Conservation (phyloP, 2,329 filamentous ascomycete genomes). For the Calonectria pteridis region DNA sequence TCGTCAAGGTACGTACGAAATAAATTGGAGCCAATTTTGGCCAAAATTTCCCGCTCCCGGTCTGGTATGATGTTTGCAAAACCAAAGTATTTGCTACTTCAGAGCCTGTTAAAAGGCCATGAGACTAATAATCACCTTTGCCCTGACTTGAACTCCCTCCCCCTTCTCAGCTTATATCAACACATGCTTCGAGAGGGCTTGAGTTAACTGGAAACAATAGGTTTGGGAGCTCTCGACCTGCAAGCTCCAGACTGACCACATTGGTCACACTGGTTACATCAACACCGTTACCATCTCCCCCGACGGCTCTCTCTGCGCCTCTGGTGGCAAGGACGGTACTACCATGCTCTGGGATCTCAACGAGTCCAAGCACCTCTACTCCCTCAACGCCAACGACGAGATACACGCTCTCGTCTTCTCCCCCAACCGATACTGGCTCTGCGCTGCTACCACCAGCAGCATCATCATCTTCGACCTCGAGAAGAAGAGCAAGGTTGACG, state of each 20-base stretch:
- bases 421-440: slow-evolving; percentile 99
- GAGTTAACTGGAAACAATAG: slow-evolving; percentile 60
- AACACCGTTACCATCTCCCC: slow-evolving; percentile 99
- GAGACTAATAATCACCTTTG: slow-evolving; percentile 94
- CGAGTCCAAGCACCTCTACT: slow-evolving; percentile 99
- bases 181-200: background rate
- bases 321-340: slow-evolving; percentile 99
- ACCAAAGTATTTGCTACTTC: slow-evolving; percentile 99
- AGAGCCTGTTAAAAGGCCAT: slow-evolving; percentile 89
- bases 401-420: slow-evolving; percentile 99
- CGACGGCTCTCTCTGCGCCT: slow-evolving; percentile 98
- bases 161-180: background rate
- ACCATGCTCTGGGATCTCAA: slow-evolving; percentile 99
- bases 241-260: slow-evolving; percentile 99
- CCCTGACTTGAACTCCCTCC: slow-evolving; percentile 72
- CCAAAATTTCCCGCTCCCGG: background rate
- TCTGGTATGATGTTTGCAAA: slow-evolving; percentile 88
- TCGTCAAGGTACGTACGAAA: slow-evolving; percentile 89
- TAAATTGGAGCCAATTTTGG: background rate
- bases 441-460: slow-evolving; percentile 94
- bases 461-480: slow-evolving; percentile 99
- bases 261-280: slow-evolving; percentile 99
- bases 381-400: slow-evolving; percentile 98
- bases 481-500: slow-evolving; percentile 99
- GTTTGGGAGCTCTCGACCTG: slow-evolving; percentile 99